Evolutionary conservation across 1,139 yeast genomes (phyloP).

Genomic region (Suhomyces yuchorum): DNA sequence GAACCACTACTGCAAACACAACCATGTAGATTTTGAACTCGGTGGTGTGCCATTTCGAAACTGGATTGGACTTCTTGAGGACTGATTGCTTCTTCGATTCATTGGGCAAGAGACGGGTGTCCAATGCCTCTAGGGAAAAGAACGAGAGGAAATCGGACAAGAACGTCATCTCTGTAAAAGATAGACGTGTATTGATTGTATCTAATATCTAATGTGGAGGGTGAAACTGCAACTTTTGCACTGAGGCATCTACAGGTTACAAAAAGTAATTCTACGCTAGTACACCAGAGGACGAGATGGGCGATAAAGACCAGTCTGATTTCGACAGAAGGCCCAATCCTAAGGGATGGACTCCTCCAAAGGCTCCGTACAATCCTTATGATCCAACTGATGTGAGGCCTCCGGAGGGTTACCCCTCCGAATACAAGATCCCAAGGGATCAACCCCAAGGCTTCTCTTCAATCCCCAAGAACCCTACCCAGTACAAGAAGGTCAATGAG

Average conservation of each 20-base stretch:
- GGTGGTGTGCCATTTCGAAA: constrained; percentile 69
- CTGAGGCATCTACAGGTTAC: constrained; percentile 1
- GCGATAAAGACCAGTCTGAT: constrained; percentile 14
- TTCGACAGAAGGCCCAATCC: constrained; percentile 72
- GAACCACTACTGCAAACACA: constrained; percentile 69
- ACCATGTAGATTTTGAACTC: constrained; percentile 72
- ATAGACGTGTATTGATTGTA: neutral
- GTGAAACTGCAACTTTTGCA: neutral
- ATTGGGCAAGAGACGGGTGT: constrained; percentile 70
- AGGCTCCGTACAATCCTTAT: constrained; percentile 83
- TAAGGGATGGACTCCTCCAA: constrained; percentile 79
- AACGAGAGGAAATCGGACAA: constrained; percentile 36
- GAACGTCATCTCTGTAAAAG: constrained; percentile 13
- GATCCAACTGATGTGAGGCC: constrained; percentile 80
- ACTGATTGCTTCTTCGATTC: constrained; percentile 41
- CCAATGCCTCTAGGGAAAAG: constrained; percentile 77
- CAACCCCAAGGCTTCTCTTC: constrained; percentile 58
- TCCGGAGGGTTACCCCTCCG: constrained; percentile 84
- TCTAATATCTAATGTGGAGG: neutral
- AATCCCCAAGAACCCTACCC: constrained; percentile 69
- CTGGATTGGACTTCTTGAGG: constrained; percentile 44
- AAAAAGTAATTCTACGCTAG: neutral
- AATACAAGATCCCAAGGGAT: constrained; percentile 59
- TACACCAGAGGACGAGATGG: neutral
- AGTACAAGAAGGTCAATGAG: constrained; percentile 68